Evolutionary conservation across 2,329 filamentous ascomycete species (phyloP), one percentile per base, ranked within the genome.

Genomic region (Ciborinia camelliae): DNA sequence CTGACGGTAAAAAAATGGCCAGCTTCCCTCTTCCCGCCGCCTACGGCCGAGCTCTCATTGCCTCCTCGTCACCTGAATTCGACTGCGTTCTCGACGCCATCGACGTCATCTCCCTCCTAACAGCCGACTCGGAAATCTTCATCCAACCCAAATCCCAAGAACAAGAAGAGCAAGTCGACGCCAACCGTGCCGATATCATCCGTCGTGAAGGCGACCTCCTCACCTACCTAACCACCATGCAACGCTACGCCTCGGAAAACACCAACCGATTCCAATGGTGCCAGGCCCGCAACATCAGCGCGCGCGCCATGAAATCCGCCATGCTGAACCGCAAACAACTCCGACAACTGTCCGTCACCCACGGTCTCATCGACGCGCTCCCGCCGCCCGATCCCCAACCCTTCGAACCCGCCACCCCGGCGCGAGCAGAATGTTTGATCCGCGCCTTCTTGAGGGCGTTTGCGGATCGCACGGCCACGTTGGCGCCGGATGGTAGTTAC

Each of bases 31-130:
- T 99, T 1, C 88, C 92, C 0, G 92, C 92, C 0, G 85, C 90
- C 0, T 85, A 96, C 10, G 92, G 90, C 0, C 86, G 92, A 1
- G 92, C 97, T 1, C 81, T 99, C 0, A 81, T 99, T 23, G 91
- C 92, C 50, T 91, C 93, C 0, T 86, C 88, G 0, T 84, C 84
- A 8, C 84, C 88, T 0, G 85, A 89, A 50, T 84, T 84, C 57
- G 86, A 90, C 70, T 96, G 92, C 70, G 78, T 97, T 1, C 76
- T 88, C 0, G 92, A 97, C 70, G 88, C 87, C 4, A 94, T 99
- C 68, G 95, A 98, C 72, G 89, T 97, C 63, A 90, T 89, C 43
- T 80, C 86, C 0, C 86, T 84, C 66, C 80, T 89, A 28, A 88
- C 85, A 0, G 80, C 84, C 0, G 86, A 86, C 50, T 84, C 87